phyloP scores from a whole-genome alignment of 306 rosid genomes.

The Rubus idaeus region DNA sequence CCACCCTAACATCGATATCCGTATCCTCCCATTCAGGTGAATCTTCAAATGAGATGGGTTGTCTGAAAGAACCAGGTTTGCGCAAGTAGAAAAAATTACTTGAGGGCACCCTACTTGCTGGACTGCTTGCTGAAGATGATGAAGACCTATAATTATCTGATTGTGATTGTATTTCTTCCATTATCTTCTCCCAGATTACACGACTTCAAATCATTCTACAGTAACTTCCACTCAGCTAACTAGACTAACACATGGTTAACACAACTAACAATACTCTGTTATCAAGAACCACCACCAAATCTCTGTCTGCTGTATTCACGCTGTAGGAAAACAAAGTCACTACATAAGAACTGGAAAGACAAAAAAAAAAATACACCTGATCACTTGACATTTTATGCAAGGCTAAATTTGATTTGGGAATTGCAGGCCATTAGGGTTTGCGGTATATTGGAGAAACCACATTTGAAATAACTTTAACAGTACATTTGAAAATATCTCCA shows the following conservation, averaged over 20 bases:
- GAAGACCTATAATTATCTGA: slow-evolving; percentile 94
- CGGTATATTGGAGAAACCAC: neutral
- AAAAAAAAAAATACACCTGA: neutral
- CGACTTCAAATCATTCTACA: slow-evolving; percentile 32
- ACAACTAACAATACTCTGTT: slow-evolving; percentile 9
- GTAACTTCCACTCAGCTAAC: slow-evolving; percentile 8
- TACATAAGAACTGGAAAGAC: neutral
- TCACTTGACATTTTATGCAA: neutral
- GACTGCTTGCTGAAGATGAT: slow-evolving; percentile 96
- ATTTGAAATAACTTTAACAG: neutral
- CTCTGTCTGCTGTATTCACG: neutral
- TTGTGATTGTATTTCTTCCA: slow-evolving; percentile 98
- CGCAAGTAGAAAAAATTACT: slow-evolving; percentile 95
- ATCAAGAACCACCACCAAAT: slow-evolving; percentile 12
- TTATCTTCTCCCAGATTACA: slow-evolving; percentile 25
- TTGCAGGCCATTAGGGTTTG: neutral
- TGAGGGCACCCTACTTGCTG: slow-evolving; percentile 95
- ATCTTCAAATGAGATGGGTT: slow-evolving; percentile 97
- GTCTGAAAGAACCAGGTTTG: slow-evolving; percentile 91
- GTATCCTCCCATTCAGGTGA: slow-evolving; percentile 99
- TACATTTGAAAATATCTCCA: neutral
- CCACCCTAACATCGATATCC: slow-evolving; percentile 68
- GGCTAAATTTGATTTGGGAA: neutral
- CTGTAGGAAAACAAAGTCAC: neutral
- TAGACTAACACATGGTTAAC: neutral